A percentile compares a stretch with the other conserved stretches of the same genome.
Conservation (phyloP, 108 stramenopile genomes). For the Nitzschia sp. region DNA sequence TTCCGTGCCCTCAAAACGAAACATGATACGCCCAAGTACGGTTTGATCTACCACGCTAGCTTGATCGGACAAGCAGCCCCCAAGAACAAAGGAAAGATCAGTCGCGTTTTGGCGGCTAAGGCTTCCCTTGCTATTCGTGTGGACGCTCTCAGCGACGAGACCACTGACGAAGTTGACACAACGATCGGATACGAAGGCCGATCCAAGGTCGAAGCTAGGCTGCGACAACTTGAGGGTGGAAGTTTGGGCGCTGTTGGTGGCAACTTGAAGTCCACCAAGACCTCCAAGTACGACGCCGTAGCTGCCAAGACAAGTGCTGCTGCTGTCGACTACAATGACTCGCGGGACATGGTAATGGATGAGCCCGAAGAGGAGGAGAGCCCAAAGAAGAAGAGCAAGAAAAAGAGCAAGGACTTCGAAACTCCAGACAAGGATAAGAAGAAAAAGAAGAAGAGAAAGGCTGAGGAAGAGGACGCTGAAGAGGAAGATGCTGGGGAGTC, state of each 20-base stretch:
- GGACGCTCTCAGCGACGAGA: slow-evolving; percentile 96
- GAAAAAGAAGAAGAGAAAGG: slow-evolving; percentile 56
- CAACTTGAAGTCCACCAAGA: slow-evolving; percentile 68
- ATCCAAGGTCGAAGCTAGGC: slow-evolving; percentile 95
- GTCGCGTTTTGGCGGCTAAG: slow-evolving; percentile 98
- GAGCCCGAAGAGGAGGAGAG: slow-evolving; percentile 36
- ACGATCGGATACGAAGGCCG: slow-evolving; percentile 95
- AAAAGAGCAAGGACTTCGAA: slow-evolving; percentile 68
- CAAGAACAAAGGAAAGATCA: slow-evolving; percentile 99
- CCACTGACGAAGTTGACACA: slow-evolving; percentile 84
- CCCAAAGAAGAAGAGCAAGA: slow-evolving; percentile 73
- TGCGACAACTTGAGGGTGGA: slow-evolving; percentile 96
- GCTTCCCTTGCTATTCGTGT: slow-evolving; percentile 96
- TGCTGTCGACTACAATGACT: slow-evolving; percentile 79
- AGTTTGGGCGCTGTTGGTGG: slow-evolving; percentile 72
- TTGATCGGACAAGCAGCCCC: slow-evolving; percentile 97
- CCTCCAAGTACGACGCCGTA: slow-evolving; percentile 71
- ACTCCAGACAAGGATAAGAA: slow-evolving; percentile 45
- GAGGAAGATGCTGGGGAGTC: slow-evolving; percentile 30
- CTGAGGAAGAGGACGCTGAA: slow-evolving; percentile 56
- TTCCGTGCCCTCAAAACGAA: slow-evolving; percentile 99
- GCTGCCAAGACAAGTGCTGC: slow-evolving; percentile 75
- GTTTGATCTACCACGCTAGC: slow-evolving; percentile 97
- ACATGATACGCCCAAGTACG: slow-evolving; percentile 99
- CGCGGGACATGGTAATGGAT: slow-evolving; percentile 82